Base-by-base conservation (phyloP, 768 basidiomycete genomes). In the Lentinula sp. region DNA sequence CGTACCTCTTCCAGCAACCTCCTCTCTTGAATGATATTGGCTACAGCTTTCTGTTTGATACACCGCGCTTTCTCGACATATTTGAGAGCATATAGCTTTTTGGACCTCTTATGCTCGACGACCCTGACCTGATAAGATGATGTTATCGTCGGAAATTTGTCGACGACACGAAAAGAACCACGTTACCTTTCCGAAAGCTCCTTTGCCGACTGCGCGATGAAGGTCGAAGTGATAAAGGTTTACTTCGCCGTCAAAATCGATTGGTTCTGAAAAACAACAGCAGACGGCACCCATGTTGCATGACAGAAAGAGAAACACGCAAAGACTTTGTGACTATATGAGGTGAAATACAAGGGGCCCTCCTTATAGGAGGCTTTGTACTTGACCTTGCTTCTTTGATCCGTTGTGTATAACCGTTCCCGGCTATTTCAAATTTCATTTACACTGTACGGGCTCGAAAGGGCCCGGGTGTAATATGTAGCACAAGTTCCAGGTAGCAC, bases 151-250 rank as follows among this genome's bases (percentile, higher is more conserved):
- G 32, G 43, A 33, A 36, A 35, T 35, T 61, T 15, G 18, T 16
- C 45, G 46, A 63, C 32, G 9, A 15, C 9, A 18, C 35, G 50
- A 48, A 32, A 48, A 57, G 41, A 3, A 28, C 28, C 51, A 32
- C 55, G 41, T 52, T 37, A 95, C 95, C 87, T 98, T 98, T 72
- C 96, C 96, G 78, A 98, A 99, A 28, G 96, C 94, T 49, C 97
- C 96, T 73, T 94, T 97, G 46, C 97, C 97, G 13, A 98, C 93
- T 20, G 91, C 93, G 52, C 95, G 85, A 71, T 97, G 88, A 51
- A 99, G 88, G 71, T 96, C 92, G 70, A 98, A 99, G 77, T 98
- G 96, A 76, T 90, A 98, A 53, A 99, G 87, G 70, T 86, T 92
- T 73, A 89, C 85, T 69, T 94, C 91, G 51, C 82, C 79, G 64